Evolutionary conservation across 371 early-diverging fungal genomes (phyloP).

Genomic region (Mucor piriformis): DNA sequence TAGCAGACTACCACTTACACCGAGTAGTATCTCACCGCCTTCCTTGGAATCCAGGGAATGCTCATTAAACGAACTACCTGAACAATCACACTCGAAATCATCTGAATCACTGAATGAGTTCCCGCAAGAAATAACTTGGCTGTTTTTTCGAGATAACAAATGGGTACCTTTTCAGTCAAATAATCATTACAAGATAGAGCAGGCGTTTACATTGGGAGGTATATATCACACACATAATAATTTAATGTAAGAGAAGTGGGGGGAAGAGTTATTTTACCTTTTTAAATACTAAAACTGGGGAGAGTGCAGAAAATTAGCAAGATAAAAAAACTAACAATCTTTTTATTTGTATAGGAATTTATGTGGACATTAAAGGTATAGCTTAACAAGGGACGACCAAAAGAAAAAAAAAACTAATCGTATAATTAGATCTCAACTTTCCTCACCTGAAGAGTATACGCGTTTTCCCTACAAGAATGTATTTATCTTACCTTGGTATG

Average conservation of each 20-base stretch:
- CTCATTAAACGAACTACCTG: constrained; percentile 4
- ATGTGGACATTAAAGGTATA: constrained; percentile 55
- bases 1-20: constrained; percentile 20
- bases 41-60: constrained; percentile 4
- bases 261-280: neutral
- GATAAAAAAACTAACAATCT: neutral
- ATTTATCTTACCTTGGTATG: constrained; percentile 55
- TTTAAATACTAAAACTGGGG: neutral
- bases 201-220: constrained; percentile 57
- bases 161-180: constrained; percentile 55
- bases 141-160: constrained; percentile 53
- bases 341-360: constrained; percentile 35
- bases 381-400: neutral
- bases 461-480: constrained; percentile 55
- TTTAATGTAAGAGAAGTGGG: neutral
- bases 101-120: constrained; percentile 26
- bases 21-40: constrained; percentile 17
- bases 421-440: constrained; percentile 42
- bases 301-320: neutral
- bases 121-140: constrained; percentile 53
- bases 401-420: neutral
- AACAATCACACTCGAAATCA: neutral
- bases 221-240: constrained; percentile 5
- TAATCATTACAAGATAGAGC: constrained; percentile 53
- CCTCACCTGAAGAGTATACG: constrained; percentile 54